Base-by-base conservation (phyloP, 2,329 filamentous ascomycete species). In the Boeremia exigua region DNA sequence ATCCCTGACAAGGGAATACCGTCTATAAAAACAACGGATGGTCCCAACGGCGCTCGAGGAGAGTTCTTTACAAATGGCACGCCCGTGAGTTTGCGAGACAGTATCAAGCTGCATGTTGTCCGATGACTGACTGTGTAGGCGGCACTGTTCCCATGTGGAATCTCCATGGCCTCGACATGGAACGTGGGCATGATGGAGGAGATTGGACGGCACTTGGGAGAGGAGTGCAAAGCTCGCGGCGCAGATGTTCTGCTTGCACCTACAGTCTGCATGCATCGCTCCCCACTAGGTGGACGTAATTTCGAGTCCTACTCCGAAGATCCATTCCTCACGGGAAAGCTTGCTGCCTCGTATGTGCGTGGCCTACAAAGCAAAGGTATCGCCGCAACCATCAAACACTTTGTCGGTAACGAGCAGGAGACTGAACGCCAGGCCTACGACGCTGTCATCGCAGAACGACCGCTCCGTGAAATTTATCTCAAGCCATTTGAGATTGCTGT, bases 261-360 rank as follows among this genome's bases (percentile, higher is more conserved):
- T 2, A 93, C 90, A 0, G 87, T 92, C 30, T 92, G 91, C 77
- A 88, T 92, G 80, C 91, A 95, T 67, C 85, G 91, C 14, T 90
- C 90, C 45, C 91, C 91, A 0, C 81, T 95, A 0, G 91, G 91
- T n/a, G 91, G 91, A 15, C 84, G 91, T 56, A 92, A 92, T 61
- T 96, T 95, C 63, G 91, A 96, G 75, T 92, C 90, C 0, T 95
- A 92, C 72, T 92, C 89, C 0, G 91, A 95, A 73, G 91, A 95
- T 63, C 91, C 91, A 0, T 83, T 88, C 9, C 81, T 96, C 5
- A 91, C 90, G 0, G 90, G 90, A 29, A 89, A 87, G 59, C 78
- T 92, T 57, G 88, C 89, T 11, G 85, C 88, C 0, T 83, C 88
- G 56, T 90, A 90, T 59, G 88, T 91, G 68, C 86, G 84, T 43